These are phyloP conservation scores for Quercus berberidifolia DNA, from an alignment of 306 rosid species.

Conservation along the genomic window DNA sequence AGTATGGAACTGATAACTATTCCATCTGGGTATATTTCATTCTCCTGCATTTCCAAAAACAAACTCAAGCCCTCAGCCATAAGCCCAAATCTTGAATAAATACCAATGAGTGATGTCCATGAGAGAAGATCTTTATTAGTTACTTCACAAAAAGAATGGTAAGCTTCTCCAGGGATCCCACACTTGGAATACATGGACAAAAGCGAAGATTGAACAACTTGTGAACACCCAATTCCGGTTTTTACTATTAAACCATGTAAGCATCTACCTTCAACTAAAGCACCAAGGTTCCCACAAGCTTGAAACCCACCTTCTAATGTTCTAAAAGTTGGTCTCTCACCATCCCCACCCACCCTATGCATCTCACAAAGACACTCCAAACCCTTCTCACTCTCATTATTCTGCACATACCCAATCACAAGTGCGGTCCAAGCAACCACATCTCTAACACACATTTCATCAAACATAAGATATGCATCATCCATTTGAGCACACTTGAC, in stretches of 20 bases:
- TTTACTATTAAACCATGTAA: constrained; percentile 57
- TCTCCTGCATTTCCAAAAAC: constrained; percentile 51
- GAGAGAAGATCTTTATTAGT: constrained; percentile 53
- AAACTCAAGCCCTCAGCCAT: constrained; percentile 46
- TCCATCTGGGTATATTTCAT: constrained; percentile 49
- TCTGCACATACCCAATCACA: constrained; percentile 61
- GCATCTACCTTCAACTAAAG: constrained; percentile 56
- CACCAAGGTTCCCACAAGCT: constrained; percentile 64
- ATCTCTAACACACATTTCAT: constrained; percentile 57
- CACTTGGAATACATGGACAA: constrained; percentile 69
- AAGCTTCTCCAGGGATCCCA: constrained; percentile 53
- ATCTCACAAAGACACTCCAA: constrained; percentile 63
- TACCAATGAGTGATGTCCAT: constrained; percentile 63
- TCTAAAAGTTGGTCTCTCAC: constrained; percentile 52
- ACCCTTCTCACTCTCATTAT: constrained; percentile 58
- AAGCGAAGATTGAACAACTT: constrained; percentile 47
- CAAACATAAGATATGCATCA: constrained; percentile 52
- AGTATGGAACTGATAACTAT: constrained; percentile 59
- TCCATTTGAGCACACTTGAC: constrained; percentile 45
- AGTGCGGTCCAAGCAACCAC: constrained; percentile 83
- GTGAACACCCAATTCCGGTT: constrained; percentile 49
- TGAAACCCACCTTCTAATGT: constrained; percentile 75
- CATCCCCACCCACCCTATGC: constrained; percentile 50
- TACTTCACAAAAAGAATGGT: constrained; percentile 45
- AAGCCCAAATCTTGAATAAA: constrained; percentile 60